Percentiles rank a stretch among this genome's conserved stretches.
Conservation (phyloP, 2,329 filamentous ascomycete genomes). For the Bimuria novae-zelandiae region DNA sequence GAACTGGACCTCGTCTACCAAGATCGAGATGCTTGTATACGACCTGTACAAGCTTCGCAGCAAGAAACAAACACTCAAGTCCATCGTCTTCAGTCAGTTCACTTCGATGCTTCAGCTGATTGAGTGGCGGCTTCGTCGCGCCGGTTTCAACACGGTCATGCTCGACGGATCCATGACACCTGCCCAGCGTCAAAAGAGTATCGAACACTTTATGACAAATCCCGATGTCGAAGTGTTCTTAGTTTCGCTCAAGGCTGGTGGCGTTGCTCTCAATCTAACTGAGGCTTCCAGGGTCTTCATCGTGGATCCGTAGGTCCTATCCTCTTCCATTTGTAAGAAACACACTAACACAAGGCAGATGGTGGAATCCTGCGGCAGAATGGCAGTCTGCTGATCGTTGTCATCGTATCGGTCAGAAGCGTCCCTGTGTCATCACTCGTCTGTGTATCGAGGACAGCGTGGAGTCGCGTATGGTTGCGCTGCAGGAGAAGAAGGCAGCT, state of each 20-base stretch:
- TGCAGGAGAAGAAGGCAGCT: slow-evolving; percentile 98
- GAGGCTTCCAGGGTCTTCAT: slow-evolving; percentile 96
- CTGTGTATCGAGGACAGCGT: slow-evolving; percentile 97
- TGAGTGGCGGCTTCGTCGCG: slow-evolving; percentile 92
- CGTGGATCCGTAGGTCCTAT: slow-evolving; percentile 78
- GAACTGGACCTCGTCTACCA: slow-evolving; percentile 96
- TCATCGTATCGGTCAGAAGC: slow-evolving; percentile 92
- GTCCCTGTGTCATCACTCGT: slow-evolving; percentile 91
- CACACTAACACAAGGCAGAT: slow-evolving; percentile 58
- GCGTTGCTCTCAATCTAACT: slow-evolving; percentile 92
- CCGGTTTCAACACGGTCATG: slow-evolving; percentile 98
- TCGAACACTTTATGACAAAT: slow-evolving; percentile 96
- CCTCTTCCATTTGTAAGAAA: background rate
- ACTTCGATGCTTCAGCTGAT: slow-evolving; percentile 97
- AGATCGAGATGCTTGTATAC: slow-evolving; percentile 95
- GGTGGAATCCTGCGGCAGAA: slow-evolving; percentile 99
- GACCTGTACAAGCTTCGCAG: slow-evolving; percentile 90
- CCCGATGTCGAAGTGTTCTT: slow-evolving; percentile 93
- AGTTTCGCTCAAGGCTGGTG: slow-evolving; percentile 93
- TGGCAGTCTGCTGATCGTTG: slow-evolving; percentile 90
- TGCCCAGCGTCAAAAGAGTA: slow-evolving; percentile 87
- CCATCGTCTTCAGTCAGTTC: slow-evolving; percentile 96
- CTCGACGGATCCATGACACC: slow-evolving; percentile 97
- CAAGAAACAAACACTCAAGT: slow-evolving; percentile 92
- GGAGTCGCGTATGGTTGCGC: slow-evolving; percentile 89